phyloP scores from a whole-genome alignment of 768 basidiomycete species.

The Suillus plorans region DNA sequence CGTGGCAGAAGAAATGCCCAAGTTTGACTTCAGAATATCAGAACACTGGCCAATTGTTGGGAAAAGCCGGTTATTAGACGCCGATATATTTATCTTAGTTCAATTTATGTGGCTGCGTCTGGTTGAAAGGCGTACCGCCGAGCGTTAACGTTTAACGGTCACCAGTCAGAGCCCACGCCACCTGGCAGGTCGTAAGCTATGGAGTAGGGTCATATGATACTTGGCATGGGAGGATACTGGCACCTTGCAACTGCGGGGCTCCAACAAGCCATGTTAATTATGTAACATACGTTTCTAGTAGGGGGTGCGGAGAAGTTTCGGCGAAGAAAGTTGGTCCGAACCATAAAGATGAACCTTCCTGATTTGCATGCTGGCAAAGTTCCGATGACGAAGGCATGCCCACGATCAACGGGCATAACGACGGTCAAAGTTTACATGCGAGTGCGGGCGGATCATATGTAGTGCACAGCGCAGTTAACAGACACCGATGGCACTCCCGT shows the following conservation, averaged over 20 bases:
- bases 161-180: neutral
- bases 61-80: neutral
- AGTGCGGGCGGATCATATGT: neutral
- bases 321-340: neutral
- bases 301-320: neutral
- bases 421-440: neutral
- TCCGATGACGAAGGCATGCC: neutral
- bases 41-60: neutral
- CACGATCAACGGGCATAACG: slow-evolving; percentile 1
- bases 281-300: neutral
- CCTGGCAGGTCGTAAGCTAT: neutral
- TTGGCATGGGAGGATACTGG: neutral
- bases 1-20: neutral
- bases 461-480: neutral
- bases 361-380: slow-evolving; percentile 4
- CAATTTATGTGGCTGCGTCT: neutral
- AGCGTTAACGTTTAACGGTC: neutral
- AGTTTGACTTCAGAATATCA: neutral
- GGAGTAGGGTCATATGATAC: neutral
- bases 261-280: neutral
- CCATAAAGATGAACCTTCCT: neutral
- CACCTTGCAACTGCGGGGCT: neutral
- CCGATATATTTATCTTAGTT: neutral
- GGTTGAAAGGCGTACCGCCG: neutral
- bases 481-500: neutral